These are phyloP conservation scores for Rhizopus sp. DNA, from an alignment of 371 early-diverging fungal species.

Conservation along the genomic window DNA sequence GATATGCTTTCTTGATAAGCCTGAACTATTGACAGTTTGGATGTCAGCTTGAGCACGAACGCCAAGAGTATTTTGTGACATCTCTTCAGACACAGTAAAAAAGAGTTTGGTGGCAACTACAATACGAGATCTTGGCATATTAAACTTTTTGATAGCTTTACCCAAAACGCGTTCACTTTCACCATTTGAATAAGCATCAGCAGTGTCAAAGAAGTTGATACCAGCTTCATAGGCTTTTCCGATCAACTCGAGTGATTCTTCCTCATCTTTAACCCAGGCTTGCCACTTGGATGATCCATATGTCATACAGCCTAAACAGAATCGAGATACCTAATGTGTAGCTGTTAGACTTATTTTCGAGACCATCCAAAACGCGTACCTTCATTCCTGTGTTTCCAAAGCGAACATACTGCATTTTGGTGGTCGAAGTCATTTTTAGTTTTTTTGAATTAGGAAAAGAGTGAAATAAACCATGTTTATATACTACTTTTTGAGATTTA, in stretches of 20 bases:
- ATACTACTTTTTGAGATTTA: too few relatives aligned
- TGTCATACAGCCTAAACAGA: slow-evolving; percentile 48
- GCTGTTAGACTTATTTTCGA: neutral
- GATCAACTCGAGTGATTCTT: slow-evolving; percentile 38
- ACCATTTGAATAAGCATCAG: slow-evolving; percentile 46
- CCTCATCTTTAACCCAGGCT: slow-evolving; percentile 32
- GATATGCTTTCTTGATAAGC: slow-evolving; percentile 52
- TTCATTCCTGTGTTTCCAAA: slow-evolving; percentile 44
- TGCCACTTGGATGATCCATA: slow-evolving; percentile 27
- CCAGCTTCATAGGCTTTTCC: slow-evolving; percentile 45
- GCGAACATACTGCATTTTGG: slow-evolving; percentile 38
- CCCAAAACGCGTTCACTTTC: slow-evolving; percentile 45
- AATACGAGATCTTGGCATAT: slow-evolving; percentile 42
- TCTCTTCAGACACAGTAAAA: slow-evolving; percentile 20
- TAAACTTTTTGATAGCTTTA: slow-evolving; percentile 41
- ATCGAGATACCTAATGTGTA: slow-evolving; percentile 39
- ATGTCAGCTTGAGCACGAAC: slow-evolving; percentile 8
- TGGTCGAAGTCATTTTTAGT: slow-evolving; percentile 3
- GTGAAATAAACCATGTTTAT: neutral
- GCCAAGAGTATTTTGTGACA: neutral
- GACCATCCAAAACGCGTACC: neutral
- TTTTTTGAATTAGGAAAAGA: neutral
- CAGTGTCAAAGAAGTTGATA: slow-evolving; percentile 43
- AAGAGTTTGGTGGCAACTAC: slow-evolving; percentile 49
- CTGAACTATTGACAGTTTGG: slow-evolving; percentile 28